Evolutionary conservation across 2,329 filamentous ascomycete genomes (phyloP), one percentile per base, ranked within the genome.

Genomic region (Ophiostoma sp.): DNA sequence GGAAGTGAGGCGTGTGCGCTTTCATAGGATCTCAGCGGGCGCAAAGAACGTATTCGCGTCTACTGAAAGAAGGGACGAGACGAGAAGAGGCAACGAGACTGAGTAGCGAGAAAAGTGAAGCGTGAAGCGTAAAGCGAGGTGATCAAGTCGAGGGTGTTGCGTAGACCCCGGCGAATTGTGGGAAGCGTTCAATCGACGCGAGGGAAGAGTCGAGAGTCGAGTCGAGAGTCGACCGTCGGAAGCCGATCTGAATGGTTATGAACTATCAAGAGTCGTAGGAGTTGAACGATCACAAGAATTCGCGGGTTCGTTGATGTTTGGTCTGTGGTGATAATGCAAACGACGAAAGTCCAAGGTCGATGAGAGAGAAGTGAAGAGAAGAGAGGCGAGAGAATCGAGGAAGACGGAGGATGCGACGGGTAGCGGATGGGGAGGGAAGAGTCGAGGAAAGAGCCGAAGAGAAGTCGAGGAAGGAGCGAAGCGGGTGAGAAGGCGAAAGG

Each of bases 401-500:
- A 45, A n/a, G 40, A 12, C 27, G 9, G 11, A 64, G 49, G 2
- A 36, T 49, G 62, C 40, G 18, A 12, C 27, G 27, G 27, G 27
- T 27, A 27, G 27, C 27, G 27, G 27, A 27, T 27, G 27, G 27
- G 27, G 27, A 27, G 27, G 27, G 27, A 42, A 42, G 55, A 45
- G 12, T 45, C 42, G 42, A 9, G 60, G 41, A 38, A 40, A 45
- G 18, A 66, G 27, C 41, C 49, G 49, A 62, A 40, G 14, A 60
- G 45, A 40, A 66, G 36, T n/a, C 58, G 40, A 38, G 60, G 47
- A 65, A 52, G 64, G 52, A 64, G 67, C 27, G 62, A 67, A 52
- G 41, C 49, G 42, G 47, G 38, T 42, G 42, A 65, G 62, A 44
- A 68, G n/a, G 49, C 58, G 58, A 62, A 16, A 40, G 58, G 41